Evolutionary conservation across 2,329 filamentous ascomycete species (phyloP).

Genomic region (Macrophomina tecta): DNA sequence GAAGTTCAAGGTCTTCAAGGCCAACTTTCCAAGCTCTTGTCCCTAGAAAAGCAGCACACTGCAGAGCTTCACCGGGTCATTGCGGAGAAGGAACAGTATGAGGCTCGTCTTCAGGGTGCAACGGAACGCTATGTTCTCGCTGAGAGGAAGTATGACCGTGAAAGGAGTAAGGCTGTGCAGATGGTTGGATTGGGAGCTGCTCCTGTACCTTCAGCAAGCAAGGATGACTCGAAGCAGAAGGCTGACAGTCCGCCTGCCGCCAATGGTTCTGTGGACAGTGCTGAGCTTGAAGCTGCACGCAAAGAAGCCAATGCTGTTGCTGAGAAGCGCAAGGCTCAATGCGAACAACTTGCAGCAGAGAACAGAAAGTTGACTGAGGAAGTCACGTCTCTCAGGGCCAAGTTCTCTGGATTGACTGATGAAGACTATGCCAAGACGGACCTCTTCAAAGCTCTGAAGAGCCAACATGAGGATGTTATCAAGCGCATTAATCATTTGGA

Average conservation of each 20-base stretch:
- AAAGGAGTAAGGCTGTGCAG: slow-evolving; percentile 86
- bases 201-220: slow-evolving; percentile 48
- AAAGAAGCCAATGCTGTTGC: slow-evolving; percentile 78
- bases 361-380: slow-evolving; percentile 78
- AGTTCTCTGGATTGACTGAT: slow-evolving; percentile 76
- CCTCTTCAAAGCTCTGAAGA: slow-evolving; percentile 89
- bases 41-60: slow-evolving; percentile 80
- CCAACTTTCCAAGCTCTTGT: slow-evolving; percentile 76
- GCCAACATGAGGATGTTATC: slow-evolving; percentile 89
- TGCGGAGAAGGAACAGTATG: slow-evolving; percentile 81
- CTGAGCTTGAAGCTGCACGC: slow-evolving; percentile 75
- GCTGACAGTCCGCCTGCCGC: slow-evolving; percentile 44
- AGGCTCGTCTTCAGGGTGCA: slow-evolving; percentile 84
- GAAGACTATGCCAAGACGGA: slow-evolving; percentile 94
- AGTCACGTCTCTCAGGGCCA: slow-evolving; percentile 73
- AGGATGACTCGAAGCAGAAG: slow-evolving; percentile 43
- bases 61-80: slow-evolving; percentile 76
- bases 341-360: slow-evolving; percentile 79
- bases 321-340: slow-evolving; percentile 85
- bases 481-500: slow-evolving; percentile 91
- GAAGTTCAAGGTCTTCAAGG: slow-evolving; percentile 76
- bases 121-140: slow-evolving; percentile 93
- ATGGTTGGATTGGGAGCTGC: slow-evolving; percentile 91
- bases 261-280: slow-evolving; percentile 45
- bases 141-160: slow-evolving; percentile 90